Percentiles rank a stretch among this genome's conserved stretches.
These are phyloP conservation scores for Phytophthora hybrid DNA, from an alignment of 352 stramenopile species.

Conservation along the genomic window DNA sequence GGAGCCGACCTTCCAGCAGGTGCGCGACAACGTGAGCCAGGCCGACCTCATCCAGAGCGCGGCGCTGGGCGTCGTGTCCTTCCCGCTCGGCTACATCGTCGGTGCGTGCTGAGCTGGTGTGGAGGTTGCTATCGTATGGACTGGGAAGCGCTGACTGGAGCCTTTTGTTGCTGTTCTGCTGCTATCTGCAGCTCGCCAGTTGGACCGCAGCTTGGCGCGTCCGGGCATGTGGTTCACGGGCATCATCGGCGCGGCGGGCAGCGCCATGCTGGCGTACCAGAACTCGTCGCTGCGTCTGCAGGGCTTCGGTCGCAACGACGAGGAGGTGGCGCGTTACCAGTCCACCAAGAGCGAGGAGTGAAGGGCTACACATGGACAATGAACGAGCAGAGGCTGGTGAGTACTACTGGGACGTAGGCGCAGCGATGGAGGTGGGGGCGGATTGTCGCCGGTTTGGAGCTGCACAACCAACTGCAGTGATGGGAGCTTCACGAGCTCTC, in stretches of 20 bases:
- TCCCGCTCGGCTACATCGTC: slow-evolving; percentile 79
- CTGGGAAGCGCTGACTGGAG: neutral
- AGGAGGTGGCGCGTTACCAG: slow-evolving; percentile 68
- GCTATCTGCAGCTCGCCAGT: slow-evolving; percentile 54
- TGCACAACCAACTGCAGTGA: too few relatives aligned
- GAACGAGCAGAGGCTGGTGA: neutral
- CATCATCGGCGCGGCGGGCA: slow-evolving; percentile 66
- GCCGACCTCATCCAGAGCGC: slow-evolving; percentile 57
- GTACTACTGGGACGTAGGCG: too few relatives aligned
- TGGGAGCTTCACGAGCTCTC: too few relatives aligned
- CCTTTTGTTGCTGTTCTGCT: neutral
- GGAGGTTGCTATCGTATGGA: too few relatives aligned
- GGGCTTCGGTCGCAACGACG: slow-evolving; percentile 79
- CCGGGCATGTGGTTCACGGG: slow-evolving; percentile 83
- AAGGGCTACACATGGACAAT: neutral
- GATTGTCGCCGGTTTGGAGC: too few relatives aligned
- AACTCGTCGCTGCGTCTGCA: slow-evolving; percentile 84
- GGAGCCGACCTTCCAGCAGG: slow-evolving; percentile 66
- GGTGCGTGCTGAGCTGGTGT: slow-evolving; percentile 43
- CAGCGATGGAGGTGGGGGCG: too few relatives aligned
- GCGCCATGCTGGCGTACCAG: slow-evolving; percentile 75
- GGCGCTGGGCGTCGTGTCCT: slow-evolving; percentile 54
- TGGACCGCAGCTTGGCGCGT: slow-evolving; percentile 67
- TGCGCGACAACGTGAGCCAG: slow-evolving; percentile 63
- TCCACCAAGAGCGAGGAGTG: slow-evolving; percentile 10